phyloP scores from a whole-genome alignment of 2,329 filamentous ascomycete species.

The Amphichorda felina region DNA sequence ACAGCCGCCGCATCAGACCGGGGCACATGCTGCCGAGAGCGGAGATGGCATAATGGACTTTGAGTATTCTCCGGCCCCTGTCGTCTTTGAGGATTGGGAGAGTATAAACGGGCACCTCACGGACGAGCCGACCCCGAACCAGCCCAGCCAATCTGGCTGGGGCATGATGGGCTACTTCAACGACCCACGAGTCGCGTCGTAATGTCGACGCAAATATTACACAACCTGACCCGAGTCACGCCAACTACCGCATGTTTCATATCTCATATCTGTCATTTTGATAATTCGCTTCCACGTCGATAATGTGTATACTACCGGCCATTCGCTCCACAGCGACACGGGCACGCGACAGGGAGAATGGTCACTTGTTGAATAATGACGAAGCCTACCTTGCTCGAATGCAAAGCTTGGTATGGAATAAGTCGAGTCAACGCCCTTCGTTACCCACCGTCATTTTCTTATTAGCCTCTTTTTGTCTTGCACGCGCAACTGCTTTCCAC shows the following conservation, averaged over 20 bases:
- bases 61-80: conserved; percentile 25
- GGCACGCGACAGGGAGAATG: no score
- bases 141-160: conserved; percentile 13
- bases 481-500: no score
- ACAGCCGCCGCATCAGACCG: conserved; percentile 14
- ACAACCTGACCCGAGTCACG: background rate
- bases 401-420: background rate
- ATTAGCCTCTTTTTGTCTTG: background rate
- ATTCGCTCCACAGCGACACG: background rate
- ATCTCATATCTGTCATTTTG: background rate
- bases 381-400: no score
- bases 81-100: conserved; percentile 29
- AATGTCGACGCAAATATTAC: background rate
- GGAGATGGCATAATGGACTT: conserved; percentile 27
- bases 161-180: conserved; percentile 22
- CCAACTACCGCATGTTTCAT: background rate
- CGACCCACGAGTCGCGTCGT: conserved; percentile 17
- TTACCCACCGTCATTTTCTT: background rate
- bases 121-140: conserved; percentile 16
- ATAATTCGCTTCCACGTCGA: background rate
- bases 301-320: conserved; percentile 1
- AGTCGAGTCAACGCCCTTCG: background rate
- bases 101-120: conserved; percentile 21
- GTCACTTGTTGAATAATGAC: no score
- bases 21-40: conserved; percentile 7